phyloP scores from a whole-genome alignment of 306 rosid genomes.

The Astragalus glycyphyllos region DNA sequence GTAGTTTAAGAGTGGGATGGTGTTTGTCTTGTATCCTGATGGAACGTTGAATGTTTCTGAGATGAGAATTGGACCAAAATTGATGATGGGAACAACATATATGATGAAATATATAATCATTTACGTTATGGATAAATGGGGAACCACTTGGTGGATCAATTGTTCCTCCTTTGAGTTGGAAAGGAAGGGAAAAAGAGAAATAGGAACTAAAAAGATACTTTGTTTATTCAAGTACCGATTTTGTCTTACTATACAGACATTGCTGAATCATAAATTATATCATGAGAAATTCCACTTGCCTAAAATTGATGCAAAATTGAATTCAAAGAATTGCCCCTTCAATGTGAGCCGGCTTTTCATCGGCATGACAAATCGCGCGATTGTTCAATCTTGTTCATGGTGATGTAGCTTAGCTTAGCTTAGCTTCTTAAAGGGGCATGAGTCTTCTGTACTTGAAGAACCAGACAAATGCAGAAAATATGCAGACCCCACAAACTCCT shows the following conservation, averaged over 20 bases:
- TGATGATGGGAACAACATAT: no score
- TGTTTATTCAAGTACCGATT: constrained; percentile 36
- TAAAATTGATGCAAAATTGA: constrained; percentile 43
- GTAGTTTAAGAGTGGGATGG: no score
- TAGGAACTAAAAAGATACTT: constrained; percentile 12
- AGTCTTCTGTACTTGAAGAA: constrained; percentile 96
- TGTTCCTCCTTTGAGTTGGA: no score
- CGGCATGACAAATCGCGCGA: constrained; percentile 27
- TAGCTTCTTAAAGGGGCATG: constrained; percentile 78
- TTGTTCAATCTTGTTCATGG: constrained; percentile 34
- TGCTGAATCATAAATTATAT: constrained; percentile 10
- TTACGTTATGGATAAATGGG: no score
- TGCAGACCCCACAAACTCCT: constrained; percentile 71
- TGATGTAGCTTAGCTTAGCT: background rate
- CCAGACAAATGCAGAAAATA: constrained; percentile 87
- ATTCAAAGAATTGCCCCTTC: constrained; percentile 49
- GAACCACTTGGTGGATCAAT: no score
- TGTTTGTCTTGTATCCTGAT: no score
- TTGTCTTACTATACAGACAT: constrained; percentile 23
- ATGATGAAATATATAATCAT: no score
- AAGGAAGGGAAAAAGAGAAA: background rate
- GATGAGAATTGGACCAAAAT: no score
- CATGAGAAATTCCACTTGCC: constrained; percentile 14
- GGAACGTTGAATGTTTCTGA: no score
- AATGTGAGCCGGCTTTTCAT: constrained; percentile 35